Conservation (phyloP, 345 rosid species). For the Populus pruinosa region DNA sequence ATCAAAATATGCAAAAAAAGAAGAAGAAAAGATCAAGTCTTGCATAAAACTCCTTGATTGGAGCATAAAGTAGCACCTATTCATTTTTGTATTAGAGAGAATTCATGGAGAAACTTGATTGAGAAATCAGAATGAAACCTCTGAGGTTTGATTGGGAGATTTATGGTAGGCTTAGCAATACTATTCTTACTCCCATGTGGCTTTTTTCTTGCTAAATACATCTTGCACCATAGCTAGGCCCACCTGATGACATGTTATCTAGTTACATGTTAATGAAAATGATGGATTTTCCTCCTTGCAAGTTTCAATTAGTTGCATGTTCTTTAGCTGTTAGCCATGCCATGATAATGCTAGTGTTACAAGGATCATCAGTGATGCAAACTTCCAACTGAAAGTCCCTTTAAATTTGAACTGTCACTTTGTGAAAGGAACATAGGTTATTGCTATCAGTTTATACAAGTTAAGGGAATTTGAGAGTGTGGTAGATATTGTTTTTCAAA, state of each 20-base stretch:
- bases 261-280: neutral
- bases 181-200: neutral
- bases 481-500: too few species aligned
- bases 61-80: neutral
- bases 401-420: neutral
- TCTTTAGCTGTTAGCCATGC: neutral
- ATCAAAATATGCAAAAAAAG: neutral
- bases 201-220: too few species aligned
- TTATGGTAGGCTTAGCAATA: neutral
- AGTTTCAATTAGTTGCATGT: neutral
- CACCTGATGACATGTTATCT: neutral
- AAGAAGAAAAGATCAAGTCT: neutral
- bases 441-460: neutral
- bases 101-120: neutral
- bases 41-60: neutral
- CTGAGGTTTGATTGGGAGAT: neutral
- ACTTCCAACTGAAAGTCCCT: neutral
- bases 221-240: neutral
- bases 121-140: neutral
- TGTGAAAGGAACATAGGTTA: slow-evolving; percentile 1
- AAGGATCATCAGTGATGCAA: neutral
- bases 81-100: neutral
- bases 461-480: too few species aligned
- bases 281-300: neutral
- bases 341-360: neutral